These are phyloP conservation scores for Purshia tridentata DNA, from an alignment of 306 rosid species.

Conservation along the genomic window DNA sequence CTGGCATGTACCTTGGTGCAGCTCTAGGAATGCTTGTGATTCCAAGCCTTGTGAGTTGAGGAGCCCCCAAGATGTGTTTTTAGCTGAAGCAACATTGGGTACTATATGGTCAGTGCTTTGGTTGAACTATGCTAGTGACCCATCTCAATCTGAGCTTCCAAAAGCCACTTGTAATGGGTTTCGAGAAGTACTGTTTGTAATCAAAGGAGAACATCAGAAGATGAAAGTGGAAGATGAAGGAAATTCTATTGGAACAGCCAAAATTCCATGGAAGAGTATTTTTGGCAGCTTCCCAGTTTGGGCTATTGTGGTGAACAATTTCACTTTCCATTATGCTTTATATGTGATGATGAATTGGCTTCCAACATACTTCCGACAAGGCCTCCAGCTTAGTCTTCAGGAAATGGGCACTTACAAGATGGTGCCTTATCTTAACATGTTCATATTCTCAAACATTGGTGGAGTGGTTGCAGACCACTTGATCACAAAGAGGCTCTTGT, in stretches of 20 bases:
- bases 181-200: not conserved
- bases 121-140: conserved; percentile 16
- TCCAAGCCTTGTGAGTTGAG: conserved; percentile 1
- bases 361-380: conserved; percentile 26
- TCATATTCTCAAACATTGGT: conserved; percentile 24
- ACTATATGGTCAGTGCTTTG: conserved; percentile 14
- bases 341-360: conserved; percentile 25
- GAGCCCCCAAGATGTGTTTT: conserved; percentile 9
- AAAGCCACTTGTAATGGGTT: too few relatives aligned
- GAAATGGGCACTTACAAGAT: conserved; percentile 25
- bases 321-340: conserved; percentile 28
- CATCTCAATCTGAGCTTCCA: not conserved
- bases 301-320: conserved; percentile 23
- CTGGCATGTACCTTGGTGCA: conserved; percentile 25
- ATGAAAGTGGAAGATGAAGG: not conserved
- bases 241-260: not conserved
- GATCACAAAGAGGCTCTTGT: conserved; percentile 14
- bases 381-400: conserved; percentile 14
- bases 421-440: conserved; percentile 22
- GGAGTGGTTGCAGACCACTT: conserved; percentile 28
- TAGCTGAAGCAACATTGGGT: conserved; percentile 19
- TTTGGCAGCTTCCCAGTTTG: conserved; percentile 8
- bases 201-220: not conserved
- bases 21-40: conserved; percentile 21
- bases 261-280: conserved; percentile 17